Evolutionary conservation across 2,329 filamentous ascomycete species (phyloP), one percentile per base, ranked within the genome.

Genomic region (Hyphodiscus sp.): DNA sequence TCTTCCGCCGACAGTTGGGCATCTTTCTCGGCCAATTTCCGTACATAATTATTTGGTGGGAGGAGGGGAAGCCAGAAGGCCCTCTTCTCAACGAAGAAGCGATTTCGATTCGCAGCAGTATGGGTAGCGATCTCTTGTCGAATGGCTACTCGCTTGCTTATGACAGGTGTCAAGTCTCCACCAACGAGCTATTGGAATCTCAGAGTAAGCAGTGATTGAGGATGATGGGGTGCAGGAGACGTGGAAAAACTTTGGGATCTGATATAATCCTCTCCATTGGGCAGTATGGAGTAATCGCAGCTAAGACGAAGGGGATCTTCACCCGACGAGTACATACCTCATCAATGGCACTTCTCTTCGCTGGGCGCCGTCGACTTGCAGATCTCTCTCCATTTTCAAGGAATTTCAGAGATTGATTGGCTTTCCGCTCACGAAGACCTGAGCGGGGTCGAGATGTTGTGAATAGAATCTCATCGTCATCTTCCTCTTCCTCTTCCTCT

Each of bases 41-140:
- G 54, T 29, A 70, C 63, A 57, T 69, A 67, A 47, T 70, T 70
- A 41, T 64, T 57, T 4, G 58, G 52, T 6, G 67, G 67, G 44
- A 70, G 56, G 15, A 70, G 58, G 16, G 67, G 64, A 19, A 68
- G 54, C 57, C 67, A 67, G 29, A 66, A 60, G 38, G 68, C 58
- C 41, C 66, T 65, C 57, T 70, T 68, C 23, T 68, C 62, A 1
- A 69, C 46, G 26, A 69, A 61, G 50, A 69, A 70, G n/a, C 55
- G 54, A 48, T 67, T 59, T 48, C 67, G 58, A 33, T 63, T 65
- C 42, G 60, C 58, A 1, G 56, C 52, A 5, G 65, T 67, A 30
- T 64, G 63, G 41, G 26, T 63, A 4, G 60, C 61, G 46, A 68
- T 68, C 46, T 67, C 65, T 38, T 63, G 58, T 33, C 66, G 55